These are phyloP conservation scores for Hypomyces rosellus DNA, from an alignment of 2,329 filamentous ascomycete genomes.

Conservation along the genomic window DNA sequence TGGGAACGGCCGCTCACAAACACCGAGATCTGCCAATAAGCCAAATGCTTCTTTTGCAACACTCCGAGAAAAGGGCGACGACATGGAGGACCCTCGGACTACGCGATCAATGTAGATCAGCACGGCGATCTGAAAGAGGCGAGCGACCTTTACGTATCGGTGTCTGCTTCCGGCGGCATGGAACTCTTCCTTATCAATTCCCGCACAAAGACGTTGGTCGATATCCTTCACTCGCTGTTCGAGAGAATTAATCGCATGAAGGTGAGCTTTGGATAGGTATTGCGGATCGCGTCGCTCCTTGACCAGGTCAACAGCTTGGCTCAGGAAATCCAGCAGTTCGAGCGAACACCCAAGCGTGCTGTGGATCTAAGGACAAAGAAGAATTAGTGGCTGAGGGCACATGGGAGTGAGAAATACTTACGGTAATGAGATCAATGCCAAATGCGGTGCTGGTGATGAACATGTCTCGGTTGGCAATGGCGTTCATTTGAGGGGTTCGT, in stretches of 20 bases:
- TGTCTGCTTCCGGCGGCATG: constrained; percentile 6
- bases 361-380: not conserved
- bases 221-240: constrained; percentile 2
- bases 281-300: not conserved
- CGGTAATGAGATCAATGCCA: not conserved
- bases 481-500: constrained; percentile 5
- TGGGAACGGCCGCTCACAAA: constrained; percentile 7
- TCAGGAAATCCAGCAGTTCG: constrained; percentile 5
- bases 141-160: constrained; percentile 3
- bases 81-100: constrained; percentile 1
- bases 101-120: constrained; percentile 11
- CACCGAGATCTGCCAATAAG: constrained; percentile 1
- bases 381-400: not conserved
- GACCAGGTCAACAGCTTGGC: constrained; percentile 3
- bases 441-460: constrained; percentile 2
- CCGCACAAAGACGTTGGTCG: constrained; percentile 1
- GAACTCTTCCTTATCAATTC: constrained; percentile 9
- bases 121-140: constrained; percentile 9
- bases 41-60: constrained; percentile 3
- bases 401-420: not conserved
- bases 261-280: constrained; percentile 1
- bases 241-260: constrained; percentile 1
- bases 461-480: constrained; percentile 5
- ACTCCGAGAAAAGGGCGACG: constrained; percentile 3
- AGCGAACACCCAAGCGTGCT: constrained; percentile 8